A percentile compares a stretch with the other conserved stretches of the same genome.
Conservation (phyloP, 768 basidiomycete genomes). For the Pleurotus eryngii region DNA sequence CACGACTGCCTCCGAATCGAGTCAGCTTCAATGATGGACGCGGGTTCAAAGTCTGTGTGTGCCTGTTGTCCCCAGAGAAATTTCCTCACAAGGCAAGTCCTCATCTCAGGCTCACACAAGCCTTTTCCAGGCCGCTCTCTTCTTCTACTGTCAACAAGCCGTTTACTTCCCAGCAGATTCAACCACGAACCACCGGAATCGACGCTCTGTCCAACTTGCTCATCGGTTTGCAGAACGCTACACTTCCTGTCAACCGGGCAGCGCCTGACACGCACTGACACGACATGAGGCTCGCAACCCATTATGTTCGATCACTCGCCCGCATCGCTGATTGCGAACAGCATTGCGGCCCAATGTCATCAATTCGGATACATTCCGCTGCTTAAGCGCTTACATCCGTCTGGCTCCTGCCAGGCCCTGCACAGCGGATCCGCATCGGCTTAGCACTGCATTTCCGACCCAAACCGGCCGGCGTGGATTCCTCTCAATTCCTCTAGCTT, state of each 20-base stretch:
- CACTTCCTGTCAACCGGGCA: not conserved
- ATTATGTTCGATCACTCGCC: not conserved
- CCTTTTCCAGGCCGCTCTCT: conserved; percentile 3
- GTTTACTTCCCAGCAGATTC: not conserved
- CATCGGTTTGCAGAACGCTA: not conserved
- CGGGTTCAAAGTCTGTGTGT: not conserved
- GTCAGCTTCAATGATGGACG: not conserved
- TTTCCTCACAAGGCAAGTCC: not conserved
- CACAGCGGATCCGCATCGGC: not conserved
- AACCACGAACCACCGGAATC: not conserved
- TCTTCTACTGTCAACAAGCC: not conserved
- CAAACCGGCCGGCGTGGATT: not conserved
- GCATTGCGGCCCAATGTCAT: conserved; percentile 2
- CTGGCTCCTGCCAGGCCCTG: not conserved
- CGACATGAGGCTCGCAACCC: conserved; percentile 5
- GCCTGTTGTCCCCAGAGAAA: not conserved
- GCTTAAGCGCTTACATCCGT: not conserved
- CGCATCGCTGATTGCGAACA: not conserved
- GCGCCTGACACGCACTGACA: not conserved
- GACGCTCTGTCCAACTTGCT: not conserved
- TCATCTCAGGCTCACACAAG: not conserved
- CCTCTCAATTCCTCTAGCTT: not conserved
- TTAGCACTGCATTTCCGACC: not conserved
- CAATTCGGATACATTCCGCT: not conserved
- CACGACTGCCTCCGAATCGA: not conserved